Percentiles rank a stretch among this genome's conserved stretches.
These are phyloP conservation scores for Botryotinia convoluta DNA, from an alignment of 2,329 filamentous ascomycete genomes.

Conservation along the genomic window DNA sequence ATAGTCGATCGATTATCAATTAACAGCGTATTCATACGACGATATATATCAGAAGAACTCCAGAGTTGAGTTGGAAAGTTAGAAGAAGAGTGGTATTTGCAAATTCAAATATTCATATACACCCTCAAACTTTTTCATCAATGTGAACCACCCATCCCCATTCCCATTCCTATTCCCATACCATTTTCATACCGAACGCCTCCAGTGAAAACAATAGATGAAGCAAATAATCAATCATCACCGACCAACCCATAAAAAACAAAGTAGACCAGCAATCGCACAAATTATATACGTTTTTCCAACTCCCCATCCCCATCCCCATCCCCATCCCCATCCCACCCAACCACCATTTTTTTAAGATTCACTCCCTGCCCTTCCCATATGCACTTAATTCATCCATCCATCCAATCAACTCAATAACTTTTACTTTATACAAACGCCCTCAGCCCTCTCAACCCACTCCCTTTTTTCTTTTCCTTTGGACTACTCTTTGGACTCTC, in stretches of 20 bases:
- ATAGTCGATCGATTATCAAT: not conserved
- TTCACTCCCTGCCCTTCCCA: not conserved
- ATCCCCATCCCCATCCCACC: not conserved
- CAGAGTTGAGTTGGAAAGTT: not conserved
- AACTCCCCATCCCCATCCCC: conserved; percentile 1
- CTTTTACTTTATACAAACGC: conserved; percentile 14
- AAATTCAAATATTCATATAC: not conserved
- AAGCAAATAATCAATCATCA: not conserved
- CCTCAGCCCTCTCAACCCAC: conserved; percentile 5
- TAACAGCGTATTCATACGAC: not conserved
- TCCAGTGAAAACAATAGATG: not conserved
- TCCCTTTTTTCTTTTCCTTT: conserved; percentile 9
- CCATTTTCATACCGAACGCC: not conserved
- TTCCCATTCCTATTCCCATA: not conserved
- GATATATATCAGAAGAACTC: not conserved
- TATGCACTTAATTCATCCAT: conserved; percentile 3
- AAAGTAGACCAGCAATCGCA: not conserved
- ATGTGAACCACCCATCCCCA: not conserved
- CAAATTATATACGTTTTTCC: conserved; percentile 9
- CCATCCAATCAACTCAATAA: conserved; percentile 2
- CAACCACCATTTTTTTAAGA: conserved; percentile 6
- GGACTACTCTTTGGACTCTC: conserved; percentile 23
- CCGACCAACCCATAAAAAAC: not conserved
- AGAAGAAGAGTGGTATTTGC: not conserved
- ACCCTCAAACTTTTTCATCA: not conserved